phyloP scores from a whole-genome alignment of 352 stramenopile species.

The Globisporangium lucens region DNA sequence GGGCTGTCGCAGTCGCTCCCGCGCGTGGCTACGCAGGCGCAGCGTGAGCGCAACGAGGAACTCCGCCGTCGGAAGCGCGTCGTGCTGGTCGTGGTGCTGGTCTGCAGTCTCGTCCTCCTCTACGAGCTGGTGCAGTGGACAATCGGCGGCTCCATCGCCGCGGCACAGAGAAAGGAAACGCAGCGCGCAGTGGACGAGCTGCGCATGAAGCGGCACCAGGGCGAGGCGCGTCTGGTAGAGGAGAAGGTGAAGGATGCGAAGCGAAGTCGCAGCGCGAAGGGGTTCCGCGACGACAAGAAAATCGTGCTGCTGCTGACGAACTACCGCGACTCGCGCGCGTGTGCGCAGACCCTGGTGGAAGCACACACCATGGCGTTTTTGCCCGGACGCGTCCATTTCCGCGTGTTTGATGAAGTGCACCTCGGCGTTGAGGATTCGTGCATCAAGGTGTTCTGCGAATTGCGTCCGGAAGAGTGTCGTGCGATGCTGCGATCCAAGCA shows the following conservation, averaged over 20 bases:
- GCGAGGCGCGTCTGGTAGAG: conserved; percentile 15
- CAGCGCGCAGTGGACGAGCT: conserved; percentile 27
- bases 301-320: conserved; percentile 76
- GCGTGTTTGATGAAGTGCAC: conserved; percentile 72
- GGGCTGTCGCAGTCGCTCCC: conserved; percentile 43
- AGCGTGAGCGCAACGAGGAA: conserved; percentile 13
- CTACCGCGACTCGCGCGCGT: conserved; percentile 52
- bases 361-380: conserved; percentile 38
- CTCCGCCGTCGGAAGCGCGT: conserved; percentile 20
- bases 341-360: conserved; percentile 49
- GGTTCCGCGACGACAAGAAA: conserved; percentile 68
- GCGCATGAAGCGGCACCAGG: conserved; percentile 19
- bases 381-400: conserved; percentile 51
- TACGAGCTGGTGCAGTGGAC: conserved; percentile 43
- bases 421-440: conserved; percentile 59
- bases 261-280: conserved; percentile 15
- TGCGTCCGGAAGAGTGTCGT: conserved; percentile 41
- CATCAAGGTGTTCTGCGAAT: conserved; percentile 55
- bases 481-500: conserved; percentile 44
- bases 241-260: conserved; percentile 18
- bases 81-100: conserved; percentile 21
- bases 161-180: conserved; percentile 21
- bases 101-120: conserved; percentile 27
- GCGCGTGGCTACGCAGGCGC: conserved; percentile 19
- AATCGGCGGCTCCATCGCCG: conserved; percentile 30